Conservation (phyloP, 371 early-diverging fungal species). For the Batkoa obscura region DNA sequence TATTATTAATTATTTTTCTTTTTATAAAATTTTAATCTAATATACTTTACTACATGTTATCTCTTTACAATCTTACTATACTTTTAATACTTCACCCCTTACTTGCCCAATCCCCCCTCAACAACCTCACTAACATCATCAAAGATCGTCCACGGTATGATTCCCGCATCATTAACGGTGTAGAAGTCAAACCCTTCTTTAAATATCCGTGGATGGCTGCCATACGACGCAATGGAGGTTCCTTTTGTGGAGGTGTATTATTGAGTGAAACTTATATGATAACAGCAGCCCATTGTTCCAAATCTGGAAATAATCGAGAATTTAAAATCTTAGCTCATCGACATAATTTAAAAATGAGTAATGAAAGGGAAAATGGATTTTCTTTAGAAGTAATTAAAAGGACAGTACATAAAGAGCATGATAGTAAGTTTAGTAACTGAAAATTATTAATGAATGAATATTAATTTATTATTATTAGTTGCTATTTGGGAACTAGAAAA, state of each 20-base stretch:
- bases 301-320: not conserved
- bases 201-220: conserved; percentile 4
- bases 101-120: too few relatives aligned
- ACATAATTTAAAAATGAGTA: not conserved
- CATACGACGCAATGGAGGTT: not conserved
- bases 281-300: conserved; percentile 1
- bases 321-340: not conserved
- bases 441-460: not conserved
- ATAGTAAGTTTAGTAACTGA: not conserved
- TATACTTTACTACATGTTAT: too few relatives aligned
- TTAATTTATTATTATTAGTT: not conserved
- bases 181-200: not conserved
- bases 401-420: not conserved
- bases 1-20: too few relatives aligned
- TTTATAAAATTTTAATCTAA: too few relatives aligned
- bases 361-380: not conserved
- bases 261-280: not conserved
- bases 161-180: not conserved
- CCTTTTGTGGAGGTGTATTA: conserved; percentile 1
- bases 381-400: not conserved
- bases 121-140: too few relatives aligned
- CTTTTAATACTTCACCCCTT: too few relatives aligned
- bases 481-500: not conserved
- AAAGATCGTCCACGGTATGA: not conserved
- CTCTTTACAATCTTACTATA: too few relatives aligned